phyloP scores from a whole-genome alignment of 768 basidiomycete genomes.

The Hericium rajendrae region DNA sequence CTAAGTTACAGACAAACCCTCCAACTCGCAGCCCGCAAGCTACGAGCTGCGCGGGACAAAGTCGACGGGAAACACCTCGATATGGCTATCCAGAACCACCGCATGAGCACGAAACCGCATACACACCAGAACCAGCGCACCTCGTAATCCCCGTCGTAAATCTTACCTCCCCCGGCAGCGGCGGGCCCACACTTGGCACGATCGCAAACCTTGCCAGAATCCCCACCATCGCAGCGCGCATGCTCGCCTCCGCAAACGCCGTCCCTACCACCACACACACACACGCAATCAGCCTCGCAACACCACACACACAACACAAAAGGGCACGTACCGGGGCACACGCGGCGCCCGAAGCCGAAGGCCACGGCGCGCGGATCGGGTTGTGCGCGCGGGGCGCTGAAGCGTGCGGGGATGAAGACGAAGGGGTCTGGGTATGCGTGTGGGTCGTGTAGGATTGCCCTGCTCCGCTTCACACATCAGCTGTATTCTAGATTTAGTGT shows the following conservation, averaged over 20 bases:
- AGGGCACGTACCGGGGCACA: constrained; percentile 10
- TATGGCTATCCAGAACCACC: background rate
- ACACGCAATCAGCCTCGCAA: too few relatives aligned
- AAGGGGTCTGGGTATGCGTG: constrained; percentile 9
- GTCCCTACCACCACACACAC: background rate
- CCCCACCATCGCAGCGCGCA: background rate
- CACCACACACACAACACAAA: background rate
- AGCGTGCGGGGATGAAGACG: constrained; percentile 8
- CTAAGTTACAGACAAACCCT: too few relatives aligned
- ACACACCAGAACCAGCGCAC: background rate
- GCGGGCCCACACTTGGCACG: background rate
- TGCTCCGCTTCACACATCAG: background rate
- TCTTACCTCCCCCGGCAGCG: background rate
- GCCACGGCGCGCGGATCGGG: constrained; percentile 11
- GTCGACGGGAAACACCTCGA: background rate
- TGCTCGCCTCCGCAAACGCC: background rate
- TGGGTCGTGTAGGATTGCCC: constrained; percentile 12
- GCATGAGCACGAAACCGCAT: background rate
- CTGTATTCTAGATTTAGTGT: too few relatives aligned
- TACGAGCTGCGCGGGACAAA: background rate
- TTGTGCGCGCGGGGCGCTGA: constrained; percentile 4
- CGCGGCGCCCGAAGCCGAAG: constrained; percentile 12
- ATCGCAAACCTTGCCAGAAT: background rate
- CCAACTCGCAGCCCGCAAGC: too few relatives aligned
- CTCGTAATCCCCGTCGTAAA: background rate